Percentiles rank a stretch among this genome's conserved stretches.
phyloP scores from a whole-genome alignment of 768 basidiomycete species.

The Trametes sanguinea region DNA sequence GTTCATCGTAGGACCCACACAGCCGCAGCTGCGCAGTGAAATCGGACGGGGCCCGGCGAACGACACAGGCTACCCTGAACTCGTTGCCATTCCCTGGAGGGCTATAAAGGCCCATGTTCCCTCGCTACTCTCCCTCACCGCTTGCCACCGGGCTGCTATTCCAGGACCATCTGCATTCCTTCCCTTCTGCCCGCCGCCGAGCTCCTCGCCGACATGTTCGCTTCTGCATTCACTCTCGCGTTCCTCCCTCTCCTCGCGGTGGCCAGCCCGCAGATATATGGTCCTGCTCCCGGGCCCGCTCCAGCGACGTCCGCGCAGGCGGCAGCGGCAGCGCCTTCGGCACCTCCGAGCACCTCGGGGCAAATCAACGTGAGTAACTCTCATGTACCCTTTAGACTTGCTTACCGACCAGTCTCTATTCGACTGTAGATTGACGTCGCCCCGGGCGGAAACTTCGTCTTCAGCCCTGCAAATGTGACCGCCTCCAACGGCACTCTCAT shows the following conservation, averaged over 20 bases:
- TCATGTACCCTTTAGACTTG: too few species aligned
- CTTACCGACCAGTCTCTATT: too few species aligned
- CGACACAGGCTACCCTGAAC: not conserved
- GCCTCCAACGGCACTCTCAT: constrained; percentile 53
- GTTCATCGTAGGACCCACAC: constrained; percentile 9
- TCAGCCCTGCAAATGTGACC: constrained; percentile 47
- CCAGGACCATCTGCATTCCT: constrained; percentile 5
- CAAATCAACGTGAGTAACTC: constrained; percentile 23
- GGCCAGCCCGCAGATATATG: constrained; percentile 41
- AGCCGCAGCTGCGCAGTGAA: constrained; percentile 21
- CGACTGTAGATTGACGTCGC: constrained; percentile 46
- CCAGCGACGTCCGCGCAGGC: constrained; percentile 26
- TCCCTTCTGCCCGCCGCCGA: not conserved
- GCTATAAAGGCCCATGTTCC: constrained; percentile 21
- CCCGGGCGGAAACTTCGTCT: constrained; percentile 40
- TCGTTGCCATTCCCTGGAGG: not conserved
- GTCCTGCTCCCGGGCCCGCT: constrained; percentile 18
- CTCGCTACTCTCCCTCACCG: constrained; percentile 19
- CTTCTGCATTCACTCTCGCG: constrained; percentile 28
- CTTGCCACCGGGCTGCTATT: constrained; percentile 15
- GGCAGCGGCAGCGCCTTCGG: constrained; percentile 36
- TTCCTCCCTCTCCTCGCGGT: constrained; percentile 36
- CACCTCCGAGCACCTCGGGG: constrained; percentile 24
- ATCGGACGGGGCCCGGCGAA: constrained; percentile 11
- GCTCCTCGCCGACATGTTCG: constrained; percentile 35